Evolutionary conservation across 1,139 yeast genomes (phyloP).

Genomic region (Lodderomyces margitis): DNA sequence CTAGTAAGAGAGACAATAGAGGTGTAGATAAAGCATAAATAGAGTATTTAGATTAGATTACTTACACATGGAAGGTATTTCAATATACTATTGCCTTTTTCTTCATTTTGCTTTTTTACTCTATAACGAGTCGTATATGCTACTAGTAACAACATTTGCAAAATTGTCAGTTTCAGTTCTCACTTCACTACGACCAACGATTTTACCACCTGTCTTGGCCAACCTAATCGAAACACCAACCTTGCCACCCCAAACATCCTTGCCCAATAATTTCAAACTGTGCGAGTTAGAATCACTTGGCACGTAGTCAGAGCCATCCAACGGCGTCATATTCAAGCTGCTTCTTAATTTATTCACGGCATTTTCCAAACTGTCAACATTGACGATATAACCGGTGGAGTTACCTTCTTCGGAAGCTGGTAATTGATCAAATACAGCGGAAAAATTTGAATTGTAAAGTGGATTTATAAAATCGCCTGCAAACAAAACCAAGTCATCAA

Average conservation of each 20-base stretch:
- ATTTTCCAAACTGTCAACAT: conserved; percentile 32
- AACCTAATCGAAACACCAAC: conserved; percentile 70
- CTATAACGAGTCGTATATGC: conserved; percentile 19
- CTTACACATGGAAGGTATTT: not conserved
- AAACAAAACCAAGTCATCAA: conserved; percentile 71
- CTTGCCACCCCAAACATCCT: conserved; percentile 69
- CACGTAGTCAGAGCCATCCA: conserved; percentile 75
- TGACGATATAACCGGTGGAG: conserved; percentile 36
- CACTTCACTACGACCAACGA: conserved; percentile 74
- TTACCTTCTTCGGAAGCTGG: conserved; percentile 30
- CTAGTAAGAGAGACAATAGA: conserved; percentile 6
- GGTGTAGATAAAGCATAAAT: not conserved
- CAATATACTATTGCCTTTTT: not conserved
- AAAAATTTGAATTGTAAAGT: conserved; percentile 75
- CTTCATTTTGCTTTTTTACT: not conserved
- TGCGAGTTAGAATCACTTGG: conserved; percentile 63
- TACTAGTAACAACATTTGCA: conserved; percentile 46
- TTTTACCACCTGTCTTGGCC: conserved; percentile 66
- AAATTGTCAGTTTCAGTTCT: conserved; percentile 60
- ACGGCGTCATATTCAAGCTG: conserved; percentile 73
- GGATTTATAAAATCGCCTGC: conserved; percentile 87
- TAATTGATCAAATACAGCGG: conserved; percentile 72
- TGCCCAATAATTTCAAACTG: conserved; percentile 78
- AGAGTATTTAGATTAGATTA: not conserved
- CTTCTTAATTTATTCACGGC: conserved; percentile 49